A percentile compares a stretch with the other conserved stretches of the same genome.
These are phyloP conservation scores for Ambispora gerdemannii DNA, from an alignment of 192 early-diverging fungal species.

Conservation along the genomic window DNA sequence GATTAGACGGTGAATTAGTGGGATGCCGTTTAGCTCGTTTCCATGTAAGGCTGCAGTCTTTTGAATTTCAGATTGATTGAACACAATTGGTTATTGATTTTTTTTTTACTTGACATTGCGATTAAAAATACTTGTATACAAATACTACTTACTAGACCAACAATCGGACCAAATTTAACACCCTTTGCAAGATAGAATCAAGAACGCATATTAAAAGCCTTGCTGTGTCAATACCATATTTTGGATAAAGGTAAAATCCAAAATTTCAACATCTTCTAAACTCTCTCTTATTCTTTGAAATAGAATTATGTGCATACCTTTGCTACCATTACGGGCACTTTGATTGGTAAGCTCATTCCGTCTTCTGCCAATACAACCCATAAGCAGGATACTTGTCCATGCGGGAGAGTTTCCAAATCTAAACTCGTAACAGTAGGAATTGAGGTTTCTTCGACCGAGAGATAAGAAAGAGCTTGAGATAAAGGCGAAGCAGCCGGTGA, in stretches of 20 bases:
- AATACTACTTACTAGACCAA: conserved; percentile 42
- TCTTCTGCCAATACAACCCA: conserved; percentile 66
- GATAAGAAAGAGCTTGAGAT: conserved; percentile 29
- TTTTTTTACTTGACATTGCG: neutral
- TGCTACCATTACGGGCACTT: conserved; percentile 76
- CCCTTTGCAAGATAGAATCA: conserved; percentile 41
- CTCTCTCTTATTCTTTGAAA: neutral
- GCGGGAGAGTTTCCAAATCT: conserved; percentile 51
- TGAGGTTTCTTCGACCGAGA: conserved; percentile 30
- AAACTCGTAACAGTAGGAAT: conserved; percentile 52
- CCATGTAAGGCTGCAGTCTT: conserved; percentile 88
- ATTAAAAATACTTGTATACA: neutral
- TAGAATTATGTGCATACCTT: conserved; percentile 2
- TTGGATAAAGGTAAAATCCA: neutral
- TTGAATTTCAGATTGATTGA: no score
- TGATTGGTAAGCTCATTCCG: conserved; percentile 56
- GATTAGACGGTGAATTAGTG: conserved; percentile 83
- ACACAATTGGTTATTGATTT: conserved; percentile 4
- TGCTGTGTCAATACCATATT: neutral
- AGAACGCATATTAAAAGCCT: neutral
- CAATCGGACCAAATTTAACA: conserved; percentile 52
- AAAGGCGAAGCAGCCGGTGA: conserved; percentile 20
- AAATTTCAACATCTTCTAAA: neutral
- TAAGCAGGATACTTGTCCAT: conserved; percentile 52
- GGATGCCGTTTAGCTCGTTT: conserved; percentile 91